Evolutionary conservation across 2,329 filamentous ascomycete species (phyloP).

Genomic region (Aspergillus clavatus): DNA sequence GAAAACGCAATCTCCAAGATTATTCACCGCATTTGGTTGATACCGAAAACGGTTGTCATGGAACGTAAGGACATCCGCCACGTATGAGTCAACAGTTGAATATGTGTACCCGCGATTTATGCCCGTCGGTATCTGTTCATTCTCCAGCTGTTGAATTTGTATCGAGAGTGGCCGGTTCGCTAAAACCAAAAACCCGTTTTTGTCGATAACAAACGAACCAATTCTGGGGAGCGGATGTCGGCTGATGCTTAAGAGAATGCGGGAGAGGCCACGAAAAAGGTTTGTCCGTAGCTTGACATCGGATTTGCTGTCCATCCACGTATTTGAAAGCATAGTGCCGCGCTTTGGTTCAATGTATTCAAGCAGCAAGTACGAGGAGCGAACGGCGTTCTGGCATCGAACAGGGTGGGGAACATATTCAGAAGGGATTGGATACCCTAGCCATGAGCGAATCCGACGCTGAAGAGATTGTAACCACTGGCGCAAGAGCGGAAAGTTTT

Average conservation of each 20-base stretch:
- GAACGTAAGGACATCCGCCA: conserved; percentile 17
- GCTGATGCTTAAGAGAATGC: conserved; percentile 14
- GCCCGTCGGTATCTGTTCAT: conserved; percentile 20
- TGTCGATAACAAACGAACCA: conserved; percentile 30
- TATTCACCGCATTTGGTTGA: background rate
- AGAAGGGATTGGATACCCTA: conserved; percentile 3
- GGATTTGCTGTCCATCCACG: conserved; percentile 14
- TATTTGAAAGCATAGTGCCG: conserved; percentile 22
- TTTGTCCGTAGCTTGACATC: conserved; percentile 14
- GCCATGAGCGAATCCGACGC: conserved; percentile 1
- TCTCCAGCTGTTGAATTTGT: conserved; percentile 20
- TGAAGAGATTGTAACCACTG: conserved; percentile 4
- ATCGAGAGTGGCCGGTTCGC: conserved; percentile 14
- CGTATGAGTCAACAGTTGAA: conserved; percentile 17
- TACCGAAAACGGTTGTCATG: conserved; percentile 14
- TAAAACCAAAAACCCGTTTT: conserved; percentile 18
- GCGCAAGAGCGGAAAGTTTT: conserved; percentile 1
- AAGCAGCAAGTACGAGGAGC: conserved; percentile 16
- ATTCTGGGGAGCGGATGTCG: conserved; percentile 28
- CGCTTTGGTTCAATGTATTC: conserved; percentile 16
- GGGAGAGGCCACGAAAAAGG: conserved; percentile 15
- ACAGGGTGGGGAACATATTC: background rate
- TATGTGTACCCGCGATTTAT: conserved; percentile 21
- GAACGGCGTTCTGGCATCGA: background rate
- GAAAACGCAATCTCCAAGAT: background rate